phyloP scores from a whole-genome alignment of 345 rosid genomes.

The Brassica incana region DNA sequence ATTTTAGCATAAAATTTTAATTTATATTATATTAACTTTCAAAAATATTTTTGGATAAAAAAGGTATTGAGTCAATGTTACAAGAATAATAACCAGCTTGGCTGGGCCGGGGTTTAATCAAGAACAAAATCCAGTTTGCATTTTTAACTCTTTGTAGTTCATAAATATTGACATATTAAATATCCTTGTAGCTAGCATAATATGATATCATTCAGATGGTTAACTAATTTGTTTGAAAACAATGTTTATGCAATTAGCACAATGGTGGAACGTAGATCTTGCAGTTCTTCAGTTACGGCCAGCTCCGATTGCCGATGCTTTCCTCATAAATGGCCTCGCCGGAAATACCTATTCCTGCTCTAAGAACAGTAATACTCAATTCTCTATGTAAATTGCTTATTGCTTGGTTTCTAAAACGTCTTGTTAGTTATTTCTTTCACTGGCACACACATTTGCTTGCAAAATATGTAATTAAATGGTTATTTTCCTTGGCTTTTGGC shows the following conservation, averaged over 20 bases:
- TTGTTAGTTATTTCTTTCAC: background rate
- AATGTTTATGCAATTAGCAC: conserved; percentile 15
- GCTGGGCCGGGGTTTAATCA: background rate
- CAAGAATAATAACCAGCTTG: background rate
- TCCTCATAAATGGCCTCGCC: conserved; percentile 29
- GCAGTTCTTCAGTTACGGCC: conserved; percentile 5
- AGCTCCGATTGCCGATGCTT: conserved; percentile 31
- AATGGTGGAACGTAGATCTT: conserved; percentile 36
- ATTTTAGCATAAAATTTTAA: background rate
- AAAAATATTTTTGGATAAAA: background rate
- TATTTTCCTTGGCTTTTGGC: background rate
- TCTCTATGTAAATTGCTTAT: background rate
- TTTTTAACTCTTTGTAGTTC: background rate
- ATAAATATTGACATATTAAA: background rate
- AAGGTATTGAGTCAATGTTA: background rate
- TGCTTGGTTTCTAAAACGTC: background rate
- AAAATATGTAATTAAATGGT: background rate
- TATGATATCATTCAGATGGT: background rate
- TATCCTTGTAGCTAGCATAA: background rate
- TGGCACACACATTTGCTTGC: background rate
- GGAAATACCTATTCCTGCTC: conserved; percentile 34
- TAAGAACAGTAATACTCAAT: conserved; percentile 17
- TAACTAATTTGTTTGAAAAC: background rate
- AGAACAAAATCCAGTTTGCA: background rate
- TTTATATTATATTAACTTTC: background rate